These are phyloP conservation scores for Pseudohyphozyma bogoriensis DNA, from an alignment of 768 basidiomycete genomes.

Conservation along the genomic window DNA sequence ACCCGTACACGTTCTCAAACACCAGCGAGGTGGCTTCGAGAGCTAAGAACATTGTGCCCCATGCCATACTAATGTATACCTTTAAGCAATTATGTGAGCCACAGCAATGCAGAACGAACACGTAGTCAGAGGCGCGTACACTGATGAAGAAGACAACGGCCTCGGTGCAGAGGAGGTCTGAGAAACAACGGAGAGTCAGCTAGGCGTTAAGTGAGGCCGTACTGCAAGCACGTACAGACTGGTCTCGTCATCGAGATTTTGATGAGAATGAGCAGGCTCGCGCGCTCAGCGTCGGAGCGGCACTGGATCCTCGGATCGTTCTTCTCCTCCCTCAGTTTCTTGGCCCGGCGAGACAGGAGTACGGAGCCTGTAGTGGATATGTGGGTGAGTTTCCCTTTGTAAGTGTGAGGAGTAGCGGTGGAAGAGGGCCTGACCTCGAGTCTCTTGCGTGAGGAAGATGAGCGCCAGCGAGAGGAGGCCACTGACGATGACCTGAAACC, in stretches of 20 bases:
- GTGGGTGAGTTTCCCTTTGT: neutral
- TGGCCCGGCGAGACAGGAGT: conserved; percentile 57
- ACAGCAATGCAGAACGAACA: conserved; percentile 67
- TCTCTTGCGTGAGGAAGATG: conserved; percentile 58
- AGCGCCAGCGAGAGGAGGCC: conserved; percentile 48
- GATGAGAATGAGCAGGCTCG: conserved; percentile 50
- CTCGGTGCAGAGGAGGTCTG: conserved; percentile 57
- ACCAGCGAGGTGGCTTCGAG: conserved; percentile 44
- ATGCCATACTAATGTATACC: too few relatives aligned
- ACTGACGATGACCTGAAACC: conserved; percentile 42
- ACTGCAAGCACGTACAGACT: conserved; percentile 7
- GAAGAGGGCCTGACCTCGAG: conserved; percentile 40
- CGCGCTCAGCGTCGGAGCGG: conserved; percentile 56
- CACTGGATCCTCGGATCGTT: conserved; percentile 57
- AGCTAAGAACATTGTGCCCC: too few relatives aligned
- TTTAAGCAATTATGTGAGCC: too few relatives aligned
- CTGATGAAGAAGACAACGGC: conserved; percentile 60
- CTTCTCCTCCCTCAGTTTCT: conserved; percentile 53
- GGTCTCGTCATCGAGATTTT: conserved; percentile 46
- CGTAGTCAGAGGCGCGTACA: conserved; percentile 36
- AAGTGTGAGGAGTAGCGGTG: neutral
- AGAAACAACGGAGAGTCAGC: neutral
- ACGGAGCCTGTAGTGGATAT: conserved; percentile 42
- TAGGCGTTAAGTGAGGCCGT: too few relatives aligned
- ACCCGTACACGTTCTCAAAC: conserved; percentile 21